Evolutionary conservation across 371 early-diverging fungal species (phyloP), one percentile per base, ranked within the genome.

Genomic region (Basidiobolus meristosporus): DNA sequence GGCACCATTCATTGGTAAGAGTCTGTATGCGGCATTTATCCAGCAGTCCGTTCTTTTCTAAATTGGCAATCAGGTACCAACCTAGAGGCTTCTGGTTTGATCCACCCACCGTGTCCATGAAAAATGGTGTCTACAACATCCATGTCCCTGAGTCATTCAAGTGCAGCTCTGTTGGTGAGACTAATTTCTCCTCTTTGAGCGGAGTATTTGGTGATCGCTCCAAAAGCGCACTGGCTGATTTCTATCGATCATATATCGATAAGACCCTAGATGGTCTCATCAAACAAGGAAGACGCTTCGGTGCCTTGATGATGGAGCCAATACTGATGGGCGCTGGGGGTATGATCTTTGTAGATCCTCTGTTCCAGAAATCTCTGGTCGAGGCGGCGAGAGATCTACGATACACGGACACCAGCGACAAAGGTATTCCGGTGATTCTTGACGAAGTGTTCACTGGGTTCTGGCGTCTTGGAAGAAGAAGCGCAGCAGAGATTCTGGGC

Each of bases 391-490:
- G 77, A 18, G 28, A 53, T n/a, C 26, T 26, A 26, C 3, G 9
- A 26, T 26, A 26, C 26, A 3, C 3, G 26, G 26, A 26, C 26
- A 26, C 5, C 9, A 9, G 26, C 26, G 17, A 39, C 11, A 51
- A 63, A 46, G 66, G 70, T 18, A 34, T 83, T 11, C 82, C 85
- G 28, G 68, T 84, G 3, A 69, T 87, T 22, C 76, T 75, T 53
- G 88, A 87, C 58, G 88, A 87, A 52, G 79, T 84, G 12, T 83
- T 83, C 57, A 65, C 73, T 29, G 88, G 88, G 7, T 68, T 82
- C 63, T 76, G 73, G 55, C 59, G 88, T 32, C 59, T 81, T 1
- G 85, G 85, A 15, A 54, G 62, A 22, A 52, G 58, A 38, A 57
- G 70, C 15, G 83, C 73, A 7, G 57, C 73, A 1, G 69, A 73